phyloP scores from a whole-genome alignment of 805 yeast species.

The Cyberlindnera euphorbiiphila region DNA sequence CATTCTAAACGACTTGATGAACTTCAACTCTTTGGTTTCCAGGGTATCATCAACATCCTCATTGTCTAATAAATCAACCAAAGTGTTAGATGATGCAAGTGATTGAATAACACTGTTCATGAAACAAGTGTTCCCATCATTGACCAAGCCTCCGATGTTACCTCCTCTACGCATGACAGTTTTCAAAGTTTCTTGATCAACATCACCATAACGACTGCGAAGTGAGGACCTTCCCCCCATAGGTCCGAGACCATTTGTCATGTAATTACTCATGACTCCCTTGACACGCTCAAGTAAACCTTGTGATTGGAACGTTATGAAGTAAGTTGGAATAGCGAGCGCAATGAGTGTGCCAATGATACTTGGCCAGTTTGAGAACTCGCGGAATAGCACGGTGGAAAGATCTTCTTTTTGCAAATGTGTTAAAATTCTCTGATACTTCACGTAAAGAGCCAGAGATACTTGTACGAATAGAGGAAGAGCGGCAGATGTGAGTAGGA shows the following conservation, averaged over 20 bases:
- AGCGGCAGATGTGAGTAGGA: slow-evolving; percentile 8
- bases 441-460: background rate
- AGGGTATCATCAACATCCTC: slow-evolving; percentile 24
- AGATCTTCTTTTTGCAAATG: slow-evolving; percentile 1
- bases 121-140: slow-evolving; percentile 93
- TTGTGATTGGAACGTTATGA: slow-evolving; percentile 4
- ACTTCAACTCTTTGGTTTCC: slow-evolving; percentile 32
- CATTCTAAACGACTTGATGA: slow-evolving; percentile 50
- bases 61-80: slow-evolving; percentile 51
- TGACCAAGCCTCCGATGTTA: slow-evolving; percentile 76
- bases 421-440: background rate
- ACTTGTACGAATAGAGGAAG: slow-evolving; percentile 1
- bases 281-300: slow-evolving; percentile 1
- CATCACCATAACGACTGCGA: background rate
- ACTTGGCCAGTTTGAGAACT: slow-evolving; percentile 13
- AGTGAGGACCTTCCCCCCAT: background rate
- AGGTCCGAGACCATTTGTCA: slow-evolving; percentile 1
- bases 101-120: slow-evolving; percentile 89
- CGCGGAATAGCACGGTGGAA: slow-evolving; percentile 12
- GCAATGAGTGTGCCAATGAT: slow-evolving; percentile 10
- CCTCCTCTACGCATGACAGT: slow-evolving; percentile 62
- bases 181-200: slow-evolving; percentile 19
- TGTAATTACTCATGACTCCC: slow-evolving; percentile 6
- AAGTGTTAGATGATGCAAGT: slow-evolving; percentile 66
- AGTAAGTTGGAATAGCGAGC: slow-evolving; percentile 9